Percentiles rank a stretch among this genome's conserved stretches.
Evolutionary conservation across 257 asterid genomes (phyloP).

Genomic region (Leptodermis oblonga): DNA sequence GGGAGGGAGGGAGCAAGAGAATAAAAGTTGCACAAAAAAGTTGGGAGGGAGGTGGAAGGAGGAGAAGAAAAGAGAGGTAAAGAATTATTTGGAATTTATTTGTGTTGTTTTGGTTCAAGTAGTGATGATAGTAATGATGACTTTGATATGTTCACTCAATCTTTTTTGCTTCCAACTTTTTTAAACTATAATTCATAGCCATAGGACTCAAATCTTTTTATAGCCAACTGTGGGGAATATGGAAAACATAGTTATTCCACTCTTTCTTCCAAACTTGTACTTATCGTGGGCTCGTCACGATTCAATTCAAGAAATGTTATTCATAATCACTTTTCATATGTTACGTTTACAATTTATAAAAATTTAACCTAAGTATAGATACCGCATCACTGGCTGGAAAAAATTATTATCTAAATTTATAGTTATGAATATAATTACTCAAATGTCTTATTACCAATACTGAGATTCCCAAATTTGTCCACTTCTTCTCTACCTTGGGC

Average conservation of each 20-base stretch:
- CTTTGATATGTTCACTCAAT: constrained; percentile 28
- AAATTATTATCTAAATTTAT: no score
- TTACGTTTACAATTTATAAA: no score
- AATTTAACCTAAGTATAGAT: no score
- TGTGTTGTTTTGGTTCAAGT: constrained; percentile 29
- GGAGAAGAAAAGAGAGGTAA: constrained; percentile 30
- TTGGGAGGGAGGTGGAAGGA: constrained; percentile 26
- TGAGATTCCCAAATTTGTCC: constrained; percentile 20
- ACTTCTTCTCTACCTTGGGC: not conserved
- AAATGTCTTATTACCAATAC: constrained; percentile 3
- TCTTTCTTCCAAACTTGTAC: constrained; percentile 1
- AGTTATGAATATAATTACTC: no score
- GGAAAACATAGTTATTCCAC: constrained; percentile 5
- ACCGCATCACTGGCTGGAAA: no score
- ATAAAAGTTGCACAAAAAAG: constrained; percentile 22
- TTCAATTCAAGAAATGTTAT: no score
- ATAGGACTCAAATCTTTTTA: constrained; percentile 2
- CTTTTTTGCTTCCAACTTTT: constrained; percentile 16
- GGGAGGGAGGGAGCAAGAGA: constrained; percentile 22
- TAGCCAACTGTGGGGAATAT: constrained; percentile 19
- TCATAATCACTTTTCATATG: no score
- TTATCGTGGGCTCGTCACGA: no score
- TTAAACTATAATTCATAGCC: constrained; percentile 24
- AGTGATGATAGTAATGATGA: constrained; percentile 52
- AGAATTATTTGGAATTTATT: constrained; percentile 38